phyloP scores from a whole-genome alignment of 805 yeast genomes.

The Candida koratica region DNA sequence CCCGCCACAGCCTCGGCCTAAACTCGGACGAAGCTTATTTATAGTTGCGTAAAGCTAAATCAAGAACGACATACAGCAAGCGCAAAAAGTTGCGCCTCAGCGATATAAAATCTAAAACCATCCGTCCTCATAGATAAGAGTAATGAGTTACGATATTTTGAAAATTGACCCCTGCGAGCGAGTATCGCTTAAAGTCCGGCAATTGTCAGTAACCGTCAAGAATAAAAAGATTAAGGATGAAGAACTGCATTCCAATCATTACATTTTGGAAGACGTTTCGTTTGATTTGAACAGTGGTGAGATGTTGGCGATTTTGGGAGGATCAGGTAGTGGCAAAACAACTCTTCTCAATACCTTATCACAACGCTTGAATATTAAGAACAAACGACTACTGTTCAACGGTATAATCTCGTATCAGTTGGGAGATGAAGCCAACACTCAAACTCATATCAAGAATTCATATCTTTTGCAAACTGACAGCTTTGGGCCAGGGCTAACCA shows the following conservation, averaged over 20 bases:
- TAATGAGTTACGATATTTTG: slow-evolving; percentile 16
- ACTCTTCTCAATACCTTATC: slow-evolving; percentile 68
- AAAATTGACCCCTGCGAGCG: slow-evolving; percentile 33
- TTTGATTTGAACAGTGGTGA: slow-evolving; percentile 58
- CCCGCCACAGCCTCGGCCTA: too few relatives aligned
- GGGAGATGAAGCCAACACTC: slow-evolving; percentile 8
- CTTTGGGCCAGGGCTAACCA: slow-evolving; percentile 66
- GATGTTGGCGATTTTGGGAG: slow-evolving; percentile 78
- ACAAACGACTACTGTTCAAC: slow-evolving; percentile 36
- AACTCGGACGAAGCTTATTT: too few relatives aligned
- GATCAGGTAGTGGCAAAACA: slow-evolving; percentile 86
- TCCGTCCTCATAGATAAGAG: not conserved
- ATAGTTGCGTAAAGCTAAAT: too few relatives aligned
- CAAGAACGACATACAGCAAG: too few relatives aligned
- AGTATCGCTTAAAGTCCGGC: slow-evolving; percentile 29
- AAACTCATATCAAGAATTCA: slow-evolving; percentile 36
- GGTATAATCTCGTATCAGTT: slow-evolving; percentile 39
- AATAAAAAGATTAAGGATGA: slow-evolving; percentile 8
- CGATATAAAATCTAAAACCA: not conserved
- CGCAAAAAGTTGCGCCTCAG: not conserved
- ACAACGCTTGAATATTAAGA: slow-evolving; percentile 41
- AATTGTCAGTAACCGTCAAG: slow-evolving; percentile 19
- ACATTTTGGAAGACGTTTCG: slow-evolving; percentile 44
- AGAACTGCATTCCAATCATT: slow-evolving; percentile 3
- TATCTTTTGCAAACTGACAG: slow-evolving; percentile 77